A percentile compares a stretch with the other conserved stretches of the same genome.
phyloP scores from a whole-genome alignment of 2,329 filamentous ascomycete species.

The Fusarium camptoceras region DNA sequence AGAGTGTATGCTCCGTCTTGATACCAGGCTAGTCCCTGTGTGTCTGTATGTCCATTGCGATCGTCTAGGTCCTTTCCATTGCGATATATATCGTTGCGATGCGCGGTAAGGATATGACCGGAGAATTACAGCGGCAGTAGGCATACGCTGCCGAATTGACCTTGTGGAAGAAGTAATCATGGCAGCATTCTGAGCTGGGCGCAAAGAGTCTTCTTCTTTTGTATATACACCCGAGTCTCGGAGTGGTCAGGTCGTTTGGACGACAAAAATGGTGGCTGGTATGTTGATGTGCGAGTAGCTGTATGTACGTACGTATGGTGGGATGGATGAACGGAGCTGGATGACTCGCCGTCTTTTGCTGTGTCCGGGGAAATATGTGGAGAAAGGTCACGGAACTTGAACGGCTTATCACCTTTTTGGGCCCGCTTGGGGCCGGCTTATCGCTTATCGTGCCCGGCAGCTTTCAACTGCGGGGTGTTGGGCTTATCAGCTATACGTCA shows the following conservation, averaged over 20 bases:
- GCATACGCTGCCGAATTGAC: slow-evolving; percentile 40
- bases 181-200: slow-evolving; percentile 30
- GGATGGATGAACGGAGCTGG: slow-evolving; percentile 3
- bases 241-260: neutral
- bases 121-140: slow-evolving; percentile 24
- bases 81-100: slow-evolving; percentile 16
- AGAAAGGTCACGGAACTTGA: neutral
- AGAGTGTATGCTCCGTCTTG: slow-evolving; percentile 33
- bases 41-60: neutral
- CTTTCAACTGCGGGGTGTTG: slow-evolving; percentile 26
- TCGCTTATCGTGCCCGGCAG: slow-evolving; percentile 31
- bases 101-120: slow-evolving; percentile 3
- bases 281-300: neutral
- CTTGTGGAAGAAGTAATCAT: slow-evolving; percentile 42
- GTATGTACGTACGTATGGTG: neutral
- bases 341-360: slow-evolving; percentile 33
- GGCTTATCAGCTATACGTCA: slow-evolving; percentile 37
- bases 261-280: neutral
- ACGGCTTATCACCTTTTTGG: slow-evolving; percentile 10
- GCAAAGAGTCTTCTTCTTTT: neutral
- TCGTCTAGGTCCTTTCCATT: slow-evolving; percentile 17
- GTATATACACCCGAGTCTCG: neutral
- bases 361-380: slow-evolving; percentile 25
- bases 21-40: neutral
- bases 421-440: slow-evolving; percentile 37